A percentile compares a stretch with the other conserved stretches of the same genome.
Conservation (phyloP, 176 grass and related monocot species). For the Bothriochloa decipiens region DNA sequence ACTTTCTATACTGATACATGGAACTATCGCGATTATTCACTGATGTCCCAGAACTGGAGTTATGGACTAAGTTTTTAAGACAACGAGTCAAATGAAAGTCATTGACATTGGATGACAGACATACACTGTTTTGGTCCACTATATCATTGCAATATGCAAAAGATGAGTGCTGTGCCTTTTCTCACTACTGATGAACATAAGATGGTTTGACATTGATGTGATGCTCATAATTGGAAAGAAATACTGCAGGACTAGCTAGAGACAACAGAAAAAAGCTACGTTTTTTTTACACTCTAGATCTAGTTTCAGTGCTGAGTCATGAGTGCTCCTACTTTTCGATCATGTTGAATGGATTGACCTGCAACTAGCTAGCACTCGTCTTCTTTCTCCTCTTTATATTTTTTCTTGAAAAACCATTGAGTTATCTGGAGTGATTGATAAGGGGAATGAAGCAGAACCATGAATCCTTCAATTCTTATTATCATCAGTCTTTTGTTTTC, state of each 20-base stretch:
- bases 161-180: slow-evolving; percentile 29
- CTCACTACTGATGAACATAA: slow-evolving; percentile 24
- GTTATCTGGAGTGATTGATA: not conserved
- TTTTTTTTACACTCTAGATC: slow-evolving; percentile 27
- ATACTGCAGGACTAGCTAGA: slow-evolving; percentile 20
- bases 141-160: slow-evolving; percentile 1
- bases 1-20: not conserved
- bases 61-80: no score
- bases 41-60: not conserved
- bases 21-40: not conserved
- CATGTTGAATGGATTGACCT: slow-evolving; percentile 6
- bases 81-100: slow-evolving; percentile 26
- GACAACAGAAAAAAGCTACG: slow-evolving; percentile 26
- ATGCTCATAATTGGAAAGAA: slow-evolving; percentile 16
- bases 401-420: not conserved
- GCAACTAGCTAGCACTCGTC: slow-evolving; percentile 1
- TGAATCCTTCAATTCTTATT: not conserved
- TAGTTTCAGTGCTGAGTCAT: slow-evolving; percentile 19
- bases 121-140: no score
- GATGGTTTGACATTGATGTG: slow-evolving; percentile 27
- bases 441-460: not conserved
- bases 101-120: not conserved
- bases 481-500: slow-evolving; percentile 5
- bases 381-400: not conserved
- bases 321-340: slow-evolving; percentile 42